Base-by-base conservation (phyloP, 2,329 filamentous ascomycete genomes). In the Pseudopyrenochaeta lycopersici region DNA sequence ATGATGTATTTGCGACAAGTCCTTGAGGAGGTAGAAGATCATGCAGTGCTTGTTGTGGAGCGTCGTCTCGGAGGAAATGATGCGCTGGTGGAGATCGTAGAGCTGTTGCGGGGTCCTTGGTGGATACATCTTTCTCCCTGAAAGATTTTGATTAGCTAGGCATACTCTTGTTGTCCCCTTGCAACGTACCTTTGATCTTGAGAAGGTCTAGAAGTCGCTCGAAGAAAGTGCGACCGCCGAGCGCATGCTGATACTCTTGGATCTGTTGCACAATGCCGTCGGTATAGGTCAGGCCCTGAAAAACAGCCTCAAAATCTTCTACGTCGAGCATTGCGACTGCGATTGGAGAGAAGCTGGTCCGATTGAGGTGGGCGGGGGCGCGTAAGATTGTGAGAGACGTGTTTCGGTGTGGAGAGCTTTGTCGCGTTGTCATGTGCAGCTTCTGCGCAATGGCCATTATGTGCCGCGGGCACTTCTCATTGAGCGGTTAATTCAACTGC, bases 21-120 rank as follows among this genome's bases (percentile, higher is more conserved):
- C 91, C 67, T 91, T 88, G 2, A 96, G 83, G 33, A 96, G 80
- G 73, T 96, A 96, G 80, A 91, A 96, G 60, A 96, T 81, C 42
- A 95, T 83, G 15, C 91, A 91, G 62, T 92, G 86, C 74, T 93
- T 93, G 78, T 93, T 88, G 73, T 93, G 89, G 48, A 85, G 82
- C 7, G 88, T 84, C 63, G 89, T 86, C 43, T 79, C 80, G 48
- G 81, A 85, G 21, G 86, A 82, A 72, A 88, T 84, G 59, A 96
- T 88, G 54, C 87, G 85, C 56, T 86, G 80, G 76, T 93, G 88
- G 5, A 96, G 82, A 33, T 85, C 84, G 62, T 86, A 85, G 27
- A 96, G 82, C 36, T 87, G 85, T 54, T 80, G 81, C 52, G 90
- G 87, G 47, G 84, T 85, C 68, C 86, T 87, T 0, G 92, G 91